A percentile compares a stretch with the other conserved stretches of the same genome.
These are phyloP conservation scores for Rhodotorula taiwanensis DNA, from an alignment of 768 basidiomycete genomes.

Conservation along the genomic window DNA sequence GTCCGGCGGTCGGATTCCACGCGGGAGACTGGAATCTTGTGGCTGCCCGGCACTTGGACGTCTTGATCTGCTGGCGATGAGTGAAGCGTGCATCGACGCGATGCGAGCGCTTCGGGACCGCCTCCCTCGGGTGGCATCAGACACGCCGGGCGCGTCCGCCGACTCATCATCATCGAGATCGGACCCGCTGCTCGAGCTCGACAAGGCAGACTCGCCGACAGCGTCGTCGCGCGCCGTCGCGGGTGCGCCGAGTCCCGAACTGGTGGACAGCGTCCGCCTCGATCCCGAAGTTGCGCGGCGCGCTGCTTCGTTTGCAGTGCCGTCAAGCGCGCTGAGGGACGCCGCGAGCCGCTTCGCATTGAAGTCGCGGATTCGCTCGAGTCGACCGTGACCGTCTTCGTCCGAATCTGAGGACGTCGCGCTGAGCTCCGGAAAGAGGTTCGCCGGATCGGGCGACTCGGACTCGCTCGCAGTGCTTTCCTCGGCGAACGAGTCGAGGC, in stretches of 20 bases:
- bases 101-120: background rate
- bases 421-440: conserved; percentile 11
- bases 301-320: background rate
- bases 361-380: background rate
- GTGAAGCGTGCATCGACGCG: conserved; percentile 15
- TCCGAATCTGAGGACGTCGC: conserved; percentile 32
- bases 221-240: background rate
- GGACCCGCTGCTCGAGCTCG: conserved; percentile 16
- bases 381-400: background rate
- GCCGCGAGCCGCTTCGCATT: conserved; percentile 22
- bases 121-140: no score
- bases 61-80: conserved; percentile 22
- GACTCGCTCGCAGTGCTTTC: conserved; percentile 28
- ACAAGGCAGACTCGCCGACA: conserved; percentile 15
- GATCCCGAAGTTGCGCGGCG: background rate
- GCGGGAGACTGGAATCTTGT: no score
- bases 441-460: conserved; percentile 1
- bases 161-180: conserved; percentile 14
- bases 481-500: conserved; percentile 29
- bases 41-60: conserved; percentile 7
- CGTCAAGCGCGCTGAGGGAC: conserved; percentile 11
- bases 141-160: no score
- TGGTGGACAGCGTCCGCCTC: background rate
- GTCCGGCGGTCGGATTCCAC: no score
- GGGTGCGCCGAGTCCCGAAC: background rate